These are phyloP conservation scores for Trametes versicolor DNA, from an alignment of 1,284 basidiomycete species.

Conservation along the genomic window DNA sequence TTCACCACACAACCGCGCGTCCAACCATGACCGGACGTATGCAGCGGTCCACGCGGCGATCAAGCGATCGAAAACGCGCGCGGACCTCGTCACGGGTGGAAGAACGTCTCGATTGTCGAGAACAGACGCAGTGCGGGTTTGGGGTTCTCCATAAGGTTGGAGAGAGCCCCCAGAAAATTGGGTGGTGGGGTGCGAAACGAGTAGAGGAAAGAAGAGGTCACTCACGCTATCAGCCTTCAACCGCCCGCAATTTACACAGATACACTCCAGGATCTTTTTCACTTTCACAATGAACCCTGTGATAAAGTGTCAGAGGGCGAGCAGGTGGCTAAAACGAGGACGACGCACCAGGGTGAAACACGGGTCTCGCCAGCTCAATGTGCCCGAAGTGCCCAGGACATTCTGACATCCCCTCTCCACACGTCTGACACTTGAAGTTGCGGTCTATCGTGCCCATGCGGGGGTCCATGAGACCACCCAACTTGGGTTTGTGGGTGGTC, in stretches of 20 bases:
- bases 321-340: neutral
- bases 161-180: slow-evolving; percentile 96
- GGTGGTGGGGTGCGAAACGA: slow-evolving; percentile 91
- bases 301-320: neutral
- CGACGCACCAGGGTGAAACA: slow-evolving; percentile 92
- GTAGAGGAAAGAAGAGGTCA: slow-evolving; percentile 76
- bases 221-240: slow-evolving; percentile 97
- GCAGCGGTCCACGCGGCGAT: slow-evolving; percentile 80
- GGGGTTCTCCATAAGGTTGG: slow-evolving; percentile 87
- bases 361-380: slow-evolving; percentile 95
- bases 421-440: slow-evolving; percentile 99
- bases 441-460: slow-evolving; percentile 99
- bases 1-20: slow-evolving; percentile 88
- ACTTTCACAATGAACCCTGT: slow-evolving; percentile 98
- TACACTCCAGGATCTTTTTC: slow-evolving; percentile 99
- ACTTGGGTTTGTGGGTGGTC: slow-evolving; percentile 86
- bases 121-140: slow-evolving; percentile 82
- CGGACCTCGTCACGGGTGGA: slow-evolving; percentile 71
- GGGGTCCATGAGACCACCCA: slow-evolving; percentile 96
- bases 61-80: slow-evolving; percentile 91
- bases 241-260: slow-evolving; percentile 98
- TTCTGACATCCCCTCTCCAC: slow-evolving; percentile 98
- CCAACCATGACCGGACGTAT: slow-evolving; percentile 78
- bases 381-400: slow-evolving; percentile 99
- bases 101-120: slow-evolving; percentile 84